Evolutionary conservation across 352 stramenopile genomes (phyloP).

Genomic region (Phytophthora lateralis): DNA sequence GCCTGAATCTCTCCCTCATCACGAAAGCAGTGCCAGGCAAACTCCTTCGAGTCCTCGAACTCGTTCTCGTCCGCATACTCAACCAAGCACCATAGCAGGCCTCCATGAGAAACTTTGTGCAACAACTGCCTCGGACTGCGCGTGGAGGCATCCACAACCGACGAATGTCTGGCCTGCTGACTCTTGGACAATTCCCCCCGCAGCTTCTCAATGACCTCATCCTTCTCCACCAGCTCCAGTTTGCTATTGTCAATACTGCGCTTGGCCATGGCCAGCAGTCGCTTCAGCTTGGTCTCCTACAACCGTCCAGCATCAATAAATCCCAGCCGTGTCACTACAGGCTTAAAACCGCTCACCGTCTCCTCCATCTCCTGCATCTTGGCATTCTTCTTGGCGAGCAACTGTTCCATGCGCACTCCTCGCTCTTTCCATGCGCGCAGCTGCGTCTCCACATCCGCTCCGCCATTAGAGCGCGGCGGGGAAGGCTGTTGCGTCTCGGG

Average conservation of each 20-base stretch:
- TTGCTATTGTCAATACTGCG: constrained; percentile 91
- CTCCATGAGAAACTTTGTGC: constrained; percentile 67
- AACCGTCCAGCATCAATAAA: constrained; percentile 1
- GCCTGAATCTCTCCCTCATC: constrained; percentile 62
- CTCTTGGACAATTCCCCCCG: constrained; percentile 54
- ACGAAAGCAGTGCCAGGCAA: constrained; percentile 76
- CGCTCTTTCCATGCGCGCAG: constrained; percentile 68
- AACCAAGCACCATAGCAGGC: constrained; percentile 78
- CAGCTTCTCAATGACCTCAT: constrained; percentile 53
- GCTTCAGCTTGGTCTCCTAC: constrained; percentile 83
- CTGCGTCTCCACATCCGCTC: constrained; percentile 30
- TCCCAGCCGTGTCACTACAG: not conserved
- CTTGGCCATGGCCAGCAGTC: constrained; percentile 86
- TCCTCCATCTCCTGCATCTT: constrained; percentile 82
- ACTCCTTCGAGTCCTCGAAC: constrained; percentile 66
- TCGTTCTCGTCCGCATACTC: constrained; percentile 80
- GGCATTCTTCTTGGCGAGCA: constrained; percentile 73
- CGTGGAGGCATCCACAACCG: constrained; percentile 52
- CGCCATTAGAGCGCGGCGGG: constrained; percentile 29
- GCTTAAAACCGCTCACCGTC: constrained; percentile 40
- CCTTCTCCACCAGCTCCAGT: constrained; percentile 75
- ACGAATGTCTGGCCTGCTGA: constrained; percentile 46
- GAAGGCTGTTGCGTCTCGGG: constrained; percentile 16
- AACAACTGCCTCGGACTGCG: constrained; percentile 69
- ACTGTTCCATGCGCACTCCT: constrained; percentile 56